A percentile compares a stretch with the other conserved stretches of the same genome.
Conservation (phyloP, 768 basidiomycete genomes). For the Mycena capillaripes region DNA sequence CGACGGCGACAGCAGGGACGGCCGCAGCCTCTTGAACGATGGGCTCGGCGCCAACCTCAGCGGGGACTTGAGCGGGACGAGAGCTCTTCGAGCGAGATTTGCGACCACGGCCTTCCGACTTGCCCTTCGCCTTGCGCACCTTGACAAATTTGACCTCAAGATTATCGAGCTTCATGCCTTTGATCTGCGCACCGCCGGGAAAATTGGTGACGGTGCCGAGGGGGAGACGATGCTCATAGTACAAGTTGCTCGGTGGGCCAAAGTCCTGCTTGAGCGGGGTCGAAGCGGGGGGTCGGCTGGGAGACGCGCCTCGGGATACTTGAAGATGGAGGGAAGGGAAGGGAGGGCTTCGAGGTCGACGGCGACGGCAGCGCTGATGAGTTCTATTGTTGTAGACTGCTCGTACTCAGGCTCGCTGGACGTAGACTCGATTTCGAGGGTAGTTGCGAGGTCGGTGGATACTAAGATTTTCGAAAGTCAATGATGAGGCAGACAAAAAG, state of each 20-base stretch:
- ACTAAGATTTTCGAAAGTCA: neutral
- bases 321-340: conserved; percentile 25
- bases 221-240: conserved; percentile 14
- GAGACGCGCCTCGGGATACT: neutral
- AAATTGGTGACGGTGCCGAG: conserved; percentile 23
- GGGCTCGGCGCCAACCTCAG: neutral
- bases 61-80: neutral
- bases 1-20: neutral
- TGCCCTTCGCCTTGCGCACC: neutral
- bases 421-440: neutral
- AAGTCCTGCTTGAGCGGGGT: neutral
- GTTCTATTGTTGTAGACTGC: neutral
- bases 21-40: too few species aligned
- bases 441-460: neutral
- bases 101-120: neutral
- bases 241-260: conserved; percentile 1
- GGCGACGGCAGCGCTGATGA: neutral
- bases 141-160: neutral
- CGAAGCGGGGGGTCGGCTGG: neutral
- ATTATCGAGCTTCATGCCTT: neutral
- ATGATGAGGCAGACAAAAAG: neutral
- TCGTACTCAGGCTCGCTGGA: neutral
- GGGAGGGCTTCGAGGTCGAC: conserved; percentile 1
- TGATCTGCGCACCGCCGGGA: neutral
- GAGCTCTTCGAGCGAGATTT: neutral